A percentile compares a stretch with the other conserved stretches of the same genome.
Evolutionary conservation across 1,139 yeast species (phyloP).

Genomic region (Geotrichum restrictum): DNA sequence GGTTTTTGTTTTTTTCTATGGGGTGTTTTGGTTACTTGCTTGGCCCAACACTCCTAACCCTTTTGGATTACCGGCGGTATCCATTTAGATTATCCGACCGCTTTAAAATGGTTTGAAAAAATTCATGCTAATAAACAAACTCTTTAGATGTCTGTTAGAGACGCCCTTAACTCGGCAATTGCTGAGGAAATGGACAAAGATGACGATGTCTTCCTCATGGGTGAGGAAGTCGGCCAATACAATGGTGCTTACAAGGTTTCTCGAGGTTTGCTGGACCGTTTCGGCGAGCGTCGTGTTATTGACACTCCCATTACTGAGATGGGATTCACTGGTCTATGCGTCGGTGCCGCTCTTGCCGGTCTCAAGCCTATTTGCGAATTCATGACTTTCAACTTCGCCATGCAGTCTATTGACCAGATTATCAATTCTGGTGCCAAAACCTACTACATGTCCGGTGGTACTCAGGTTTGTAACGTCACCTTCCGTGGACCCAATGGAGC

Average conservation of each 20-base stretch:
- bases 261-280: slow-evolving; percentile 90
- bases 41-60: background rate
- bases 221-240: slow-evolving; percentile 98
- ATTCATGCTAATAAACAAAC: background rate
- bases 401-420: slow-evolving; percentile 98
- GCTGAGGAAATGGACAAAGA: slow-evolving; percentile 98
- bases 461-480: slow-evolving; percentile 91
- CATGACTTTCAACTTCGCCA: slow-evolving; percentile 98
- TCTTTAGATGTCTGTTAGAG: slow-evolving; percentile 78
- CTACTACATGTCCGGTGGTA: slow-evolving; percentile 98
- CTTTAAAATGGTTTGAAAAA: background rate
- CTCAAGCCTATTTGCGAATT: slow-evolving; percentile 96
- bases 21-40: background rate
- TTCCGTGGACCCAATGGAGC: slow-evolving; percentile 99
- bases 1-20: background rate
- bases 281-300: slow-evolving; percentile 92
- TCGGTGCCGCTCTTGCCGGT: slow-evolving; percentile 96
- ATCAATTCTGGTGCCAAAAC: slow-evolving; percentile 98
- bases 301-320: slow-evolving; percentile 99
- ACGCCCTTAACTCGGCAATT: slow-evolving; percentile 88
- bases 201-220: slow-evolving; percentile 89
- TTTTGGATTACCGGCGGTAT: too few relatives aligned
- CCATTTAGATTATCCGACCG: background rate
- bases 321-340: slow-evolving; percentile 97
- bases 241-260: slow-evolving; percentile 98